Evolutionary conservation across 441 rosid genomes (phyloP), one percentile per base, ranked within the genome.

Genomic region (Aleurites moluccanus): DNA sequence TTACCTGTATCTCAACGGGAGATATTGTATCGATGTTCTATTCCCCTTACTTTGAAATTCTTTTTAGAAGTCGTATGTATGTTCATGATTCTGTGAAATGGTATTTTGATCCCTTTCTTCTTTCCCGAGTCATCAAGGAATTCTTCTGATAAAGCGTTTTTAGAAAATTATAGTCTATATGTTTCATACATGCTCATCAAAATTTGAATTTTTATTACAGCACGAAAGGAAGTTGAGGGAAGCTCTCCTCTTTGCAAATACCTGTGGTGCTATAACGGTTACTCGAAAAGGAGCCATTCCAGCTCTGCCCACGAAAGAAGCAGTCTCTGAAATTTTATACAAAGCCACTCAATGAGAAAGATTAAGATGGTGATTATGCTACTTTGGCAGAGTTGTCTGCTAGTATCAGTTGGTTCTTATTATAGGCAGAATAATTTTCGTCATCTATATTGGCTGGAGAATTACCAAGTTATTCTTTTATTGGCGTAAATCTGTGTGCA

Each of bases 201-300:
- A 20, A 5, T 78, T 21, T 6, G n/a, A 62, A 21, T 53, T 42
- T 55, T 1, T n/a, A 42, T 28, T 9, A 13, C 84, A 84, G 86
- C 80, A 84, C 49, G 82, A 79, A 64, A 79, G 79, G 42, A 72
- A 69, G 76, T 69, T 80, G 75, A 64, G 78, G 53, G 77, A 80
- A 53, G 78, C 80, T 0, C 74, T 80, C 18, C 52, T 38, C 44
- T 82, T 82, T 70, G 83, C 81, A 0, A 85, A 85, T 30, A 74
- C 77, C 18, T 78, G 82, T 5, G 86, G 84, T 3, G 88, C 80
- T 4, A 35, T 80, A 42, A 77, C 83, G 0, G 83, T 79, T 15
- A 79, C 73, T 35, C 70, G 71, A 73, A 75, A 73, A 77, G 87
- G 82, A 42, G 87, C 82, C 4, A 84, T 82, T 63, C 86, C 86